Evolutionary conservation across 768 basidiomycete genomes (phyloP).

Genomic region (Solioccasus polychromus): DNA sequence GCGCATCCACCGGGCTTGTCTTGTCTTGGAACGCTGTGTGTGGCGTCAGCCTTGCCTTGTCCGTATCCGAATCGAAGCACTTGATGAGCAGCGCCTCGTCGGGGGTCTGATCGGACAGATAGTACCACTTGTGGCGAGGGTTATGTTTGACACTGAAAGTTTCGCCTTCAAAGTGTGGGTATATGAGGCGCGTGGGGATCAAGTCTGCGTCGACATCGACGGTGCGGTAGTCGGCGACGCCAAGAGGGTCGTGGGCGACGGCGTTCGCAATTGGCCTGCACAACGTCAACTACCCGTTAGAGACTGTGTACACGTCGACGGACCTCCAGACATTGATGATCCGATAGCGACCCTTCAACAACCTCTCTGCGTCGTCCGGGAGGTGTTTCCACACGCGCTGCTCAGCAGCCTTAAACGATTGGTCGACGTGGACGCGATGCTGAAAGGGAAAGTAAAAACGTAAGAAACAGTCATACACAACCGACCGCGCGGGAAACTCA

Average conservation of each 20-base stretch:
- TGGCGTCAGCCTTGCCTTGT: conserved; percentile 41
- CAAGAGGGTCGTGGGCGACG: conserved; percentile 40
- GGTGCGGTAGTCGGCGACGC: conserved; percentile 39
- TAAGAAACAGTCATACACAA: no score
- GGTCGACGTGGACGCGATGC: conserved; percentile 42
- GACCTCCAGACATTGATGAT: conserved; percentile 45
- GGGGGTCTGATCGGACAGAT: conserved; percentile 37
- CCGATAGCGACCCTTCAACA: conserved; percentile 37
- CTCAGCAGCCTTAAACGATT: conserved; percentile 34
- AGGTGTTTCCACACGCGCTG: conserved; percentile 34
- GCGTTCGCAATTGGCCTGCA: conserved; percentile 38
- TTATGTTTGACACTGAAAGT: conserved; percentile 36
- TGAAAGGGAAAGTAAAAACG: conserved; percentile 1
- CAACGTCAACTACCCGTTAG: no score
- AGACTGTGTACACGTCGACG: no score
- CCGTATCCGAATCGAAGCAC: conserved; percentile 42
- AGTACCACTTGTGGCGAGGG: conserved; percentile 38
- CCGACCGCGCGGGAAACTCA: conserved; percentile 18
- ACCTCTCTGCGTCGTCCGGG: conserved; percentile 38
- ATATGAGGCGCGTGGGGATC: conserved; percentile 36
- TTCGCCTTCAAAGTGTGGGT: conserved; percentile 32
- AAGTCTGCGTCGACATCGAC: conserved; percentile 37
- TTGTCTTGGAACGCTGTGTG: conserved; percentile 41
- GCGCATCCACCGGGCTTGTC: conserved; percentile 33
- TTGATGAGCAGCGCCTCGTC: conserved; percentile 44